These are phyloP conservation scores for Cercis canadensis DNA, from an alignment of 306 rosid species.

Conservation along the genomic window DNA sequence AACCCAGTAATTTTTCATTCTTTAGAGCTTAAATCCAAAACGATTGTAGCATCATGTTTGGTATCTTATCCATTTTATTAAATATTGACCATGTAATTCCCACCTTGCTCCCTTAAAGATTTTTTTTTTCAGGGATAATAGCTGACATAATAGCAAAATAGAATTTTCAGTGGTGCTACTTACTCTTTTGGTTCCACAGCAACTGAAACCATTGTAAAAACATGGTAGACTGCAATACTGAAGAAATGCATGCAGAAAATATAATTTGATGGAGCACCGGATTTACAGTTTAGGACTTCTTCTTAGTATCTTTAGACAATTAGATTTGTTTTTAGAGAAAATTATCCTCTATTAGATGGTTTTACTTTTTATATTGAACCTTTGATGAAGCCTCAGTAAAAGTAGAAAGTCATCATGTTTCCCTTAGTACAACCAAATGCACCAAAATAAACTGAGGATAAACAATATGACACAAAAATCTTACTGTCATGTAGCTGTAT, in stretches of 20 bases:
- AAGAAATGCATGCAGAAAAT: not conserved
- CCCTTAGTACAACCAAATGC: slow-evolving; percentile 18
- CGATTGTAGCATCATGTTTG: not conserved
- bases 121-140: not conserved
- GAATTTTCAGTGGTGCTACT: not conserved
- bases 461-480: slow-evolving; percentile 35
- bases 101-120: not conserved
- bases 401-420: not conserved
- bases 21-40: not conserved
- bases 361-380: not conserved
- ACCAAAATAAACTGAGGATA: slow-evolving; percentile 13
- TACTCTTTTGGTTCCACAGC: not conserved
- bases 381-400: not conserved
- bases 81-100: not conserved
- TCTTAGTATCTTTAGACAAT: not conserved
- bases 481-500: slow-evolving; percentile 91
- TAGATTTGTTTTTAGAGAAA: slow-evolving; percentile 1
- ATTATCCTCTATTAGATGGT: slow-evolving; percentile 13
- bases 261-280: not conserved
- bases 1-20: slow-evolving; percentile 14
- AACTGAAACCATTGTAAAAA: not conserved
- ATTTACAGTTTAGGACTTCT: not conserved
- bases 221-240: not conserved
- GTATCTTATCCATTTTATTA: not conserved
- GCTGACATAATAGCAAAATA: not conserved